Conservation (phyloP, 768 basidiomycete genomes). For the Erythrobasidium yunnanense region DNA sequence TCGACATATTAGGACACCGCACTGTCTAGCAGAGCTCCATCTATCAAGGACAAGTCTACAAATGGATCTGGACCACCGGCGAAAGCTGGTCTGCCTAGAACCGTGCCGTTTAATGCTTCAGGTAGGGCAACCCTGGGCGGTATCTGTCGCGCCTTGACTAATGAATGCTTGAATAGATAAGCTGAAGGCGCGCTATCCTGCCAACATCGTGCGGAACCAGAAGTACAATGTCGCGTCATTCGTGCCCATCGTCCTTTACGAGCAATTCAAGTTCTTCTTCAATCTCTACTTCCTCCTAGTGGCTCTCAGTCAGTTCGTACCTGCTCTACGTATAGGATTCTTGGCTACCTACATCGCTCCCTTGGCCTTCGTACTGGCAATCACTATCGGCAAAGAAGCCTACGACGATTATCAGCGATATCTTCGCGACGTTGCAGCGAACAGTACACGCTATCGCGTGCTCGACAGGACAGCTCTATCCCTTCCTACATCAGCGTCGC, state of each 20-base stretch:
- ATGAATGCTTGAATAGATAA: constrained; percentile 17
- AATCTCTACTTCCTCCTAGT: constrained; percentile 97
- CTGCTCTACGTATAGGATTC: constrained; percentile 90
- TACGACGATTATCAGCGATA: constrained; percentile 96
- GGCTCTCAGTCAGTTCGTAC: constrained; percentile 88
- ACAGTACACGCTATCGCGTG: constrained; percentile 79
- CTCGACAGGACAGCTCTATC: constrained; percentile 49
- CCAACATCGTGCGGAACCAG: constrained; percentile 91
- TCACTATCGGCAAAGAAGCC: constrained; percentile 98
- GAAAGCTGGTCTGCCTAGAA: too few relatives aligned
- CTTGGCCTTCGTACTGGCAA: constrained; percentile 80
- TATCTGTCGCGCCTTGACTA: not conserved
- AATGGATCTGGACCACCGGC: not conserved
- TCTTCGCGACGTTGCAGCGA: constrained; percentile 83
- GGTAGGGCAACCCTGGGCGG: not conserved
- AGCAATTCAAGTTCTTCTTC: constrained; percentile 99
- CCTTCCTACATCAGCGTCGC: constrained; percentile 37
- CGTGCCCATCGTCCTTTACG: constrained; percentile 90
- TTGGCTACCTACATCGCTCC: constrained; percentile 93
- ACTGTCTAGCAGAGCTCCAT: not conserved
- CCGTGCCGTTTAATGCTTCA: constrained; percentile 31
- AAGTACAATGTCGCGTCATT: constrained; percentile 97
- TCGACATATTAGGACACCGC: too few relatives aligned
- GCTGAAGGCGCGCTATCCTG: constrained; percentile 45
- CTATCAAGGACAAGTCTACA: not conserved